Evolutionary conservation across 495 filamentous ascomycete species (phyloP), one percentile per base, ranked within the genome.

Genomic region (Daldinia concentrica): DNA sequence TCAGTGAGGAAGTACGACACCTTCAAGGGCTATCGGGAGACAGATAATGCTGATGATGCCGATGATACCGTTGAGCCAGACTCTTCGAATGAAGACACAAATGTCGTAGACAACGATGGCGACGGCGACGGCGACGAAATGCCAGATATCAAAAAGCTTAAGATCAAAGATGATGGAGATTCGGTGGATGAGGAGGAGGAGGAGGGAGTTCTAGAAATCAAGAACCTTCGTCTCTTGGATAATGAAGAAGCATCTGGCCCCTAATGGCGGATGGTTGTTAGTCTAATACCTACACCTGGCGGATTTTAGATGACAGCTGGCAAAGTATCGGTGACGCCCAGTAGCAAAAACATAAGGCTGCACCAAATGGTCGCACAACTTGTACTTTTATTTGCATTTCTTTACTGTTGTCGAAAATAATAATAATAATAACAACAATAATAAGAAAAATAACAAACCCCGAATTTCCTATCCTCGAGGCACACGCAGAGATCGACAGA

Each of bases 251-350:
- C 5, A 54, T 54, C 26, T 7, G 4, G 2, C 50, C 50, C 50
- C 9, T 48, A 48, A 48, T 48, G 15, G 39, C 5, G 19, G 43
- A 24, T 24, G 19, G 17, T 11, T 1, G 17, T 11, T 24, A 14
- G 43, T 24, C 9, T 48, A 24, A 24, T 48, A 4, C 19, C 17
- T 27, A 12, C 67, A 61, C n/a, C 55, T 56, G 62, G n/a, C 19
- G 12, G 36, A 1, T 12, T 6, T 1, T 3, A 6, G 19, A 0
- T 41, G 29, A 4, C 69, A 69, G 60, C 55, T 73, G 70, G 17
- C 70, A 43, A 68, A 72, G 17, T 72, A 68, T 72, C 69, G 69
- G 64, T 72, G 69, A 72, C 64, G 69, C 58, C 59, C 43, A 63
- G 43, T 37, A 24, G 57, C 27, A 39, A 52, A 22, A 62, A 55